These are phyloP conservation scores for Ramalina intermedia DNA, from an alignment of 495 filamentous ascomycete genomes.

Conservation along the genomic window DNA sequence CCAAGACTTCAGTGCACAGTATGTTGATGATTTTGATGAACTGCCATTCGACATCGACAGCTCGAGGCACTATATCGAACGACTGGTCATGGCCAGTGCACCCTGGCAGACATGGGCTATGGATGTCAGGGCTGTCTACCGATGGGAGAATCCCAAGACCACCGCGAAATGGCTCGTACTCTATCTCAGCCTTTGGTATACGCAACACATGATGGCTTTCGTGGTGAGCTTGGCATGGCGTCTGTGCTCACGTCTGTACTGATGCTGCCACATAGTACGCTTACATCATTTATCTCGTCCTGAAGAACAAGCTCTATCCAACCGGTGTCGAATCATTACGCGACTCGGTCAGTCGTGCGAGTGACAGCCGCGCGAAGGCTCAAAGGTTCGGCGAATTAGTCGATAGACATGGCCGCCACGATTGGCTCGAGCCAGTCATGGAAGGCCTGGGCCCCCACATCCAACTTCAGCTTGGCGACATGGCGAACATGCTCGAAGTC, in stretches of 20 bases:
- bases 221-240: slow-evolving; percentile 15
- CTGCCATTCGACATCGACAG: slow-evolving; percentile 24
- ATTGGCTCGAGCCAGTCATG: slow-evolving; percentile 26
- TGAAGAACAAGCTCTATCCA: slow-evolving; percentile 23
- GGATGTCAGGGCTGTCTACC: slow-evolving; percentile 25
- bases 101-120: slow-evolving; percentile 30
- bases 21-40: slow-evolving; percentile 29
- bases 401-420: slow-evolving; percentile 25
- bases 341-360: slow-evolving; percentile 18
- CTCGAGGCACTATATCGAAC: slow-evolving; percentile 23
- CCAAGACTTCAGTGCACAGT: slow-evolving; percentile 27
- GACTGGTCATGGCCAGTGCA: slow-evolving; percentile 28
- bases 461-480: slow-evolving; percentile 29
- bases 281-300: slow-evolving; percentile 26
- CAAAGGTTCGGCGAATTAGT: slow-evolving; percentile 27
- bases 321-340: slow-evolving; percentile 23
- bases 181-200: slow-evolving; percentile 25
- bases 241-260: neutral
- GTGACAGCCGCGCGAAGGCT: slow-evolving; percentile 18
- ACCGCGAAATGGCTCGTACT: slow-evolving; percentile 23
- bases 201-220: slow-evolving; percentile 24
- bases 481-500: slow-evolving; percentile 28
- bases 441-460: slow-evolving; percentile 25
- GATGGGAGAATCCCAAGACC: slow-evolving; percentile 26
- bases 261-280: slow-evolving; percentile 9